Evolutionary conservation across 768 basidiomycete species (phyloP).

Genomic region (Naganishia randhawae): DNA sequence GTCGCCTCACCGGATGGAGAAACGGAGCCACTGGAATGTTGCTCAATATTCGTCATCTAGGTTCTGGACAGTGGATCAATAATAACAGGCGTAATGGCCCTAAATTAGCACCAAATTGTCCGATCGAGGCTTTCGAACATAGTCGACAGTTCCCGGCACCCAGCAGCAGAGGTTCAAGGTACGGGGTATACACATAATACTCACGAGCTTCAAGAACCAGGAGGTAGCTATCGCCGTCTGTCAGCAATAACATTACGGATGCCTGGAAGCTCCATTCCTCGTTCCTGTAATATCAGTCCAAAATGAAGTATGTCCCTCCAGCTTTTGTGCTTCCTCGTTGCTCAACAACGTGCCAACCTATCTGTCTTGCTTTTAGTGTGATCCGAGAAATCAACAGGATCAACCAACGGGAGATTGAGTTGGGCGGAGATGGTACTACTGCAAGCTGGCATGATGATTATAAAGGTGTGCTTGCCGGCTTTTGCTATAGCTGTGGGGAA

Average conservation of each 20-base stretch:
- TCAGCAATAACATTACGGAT: too few species aligned
- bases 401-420: conserved; percentile 80
- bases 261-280: too few species aligned
- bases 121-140: too few species aligned
- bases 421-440: conserved; percentile 62
- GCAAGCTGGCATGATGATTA: conserved; percentile 87
- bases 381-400: conserved; percentile 91
- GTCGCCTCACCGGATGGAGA: too few species aligned
- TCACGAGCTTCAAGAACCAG: too few species aligned
- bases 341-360: background rate
- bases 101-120: too few species aligned
- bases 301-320: conserved; percentile 9
- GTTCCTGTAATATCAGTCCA: background rate
- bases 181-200: too few species aligned
- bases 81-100: too few species aligned
- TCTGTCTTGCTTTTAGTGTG: conserved; percentile 58
- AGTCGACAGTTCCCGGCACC: too few species aligned
- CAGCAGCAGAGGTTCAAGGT: too few species aligned
- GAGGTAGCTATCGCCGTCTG: too few species aligned
- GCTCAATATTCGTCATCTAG: background rate
- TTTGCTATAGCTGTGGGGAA: background rate
- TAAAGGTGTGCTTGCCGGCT: conserved; percentile 58
- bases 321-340: background rate
- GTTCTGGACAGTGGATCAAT: too few species aligned
- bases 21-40: background rate